These are phyloP conservation scores for Brachypodium distachyon DNA, from an alignment of 202 grass and related monocot genomes.

Conservation along the genomic window DNA sequence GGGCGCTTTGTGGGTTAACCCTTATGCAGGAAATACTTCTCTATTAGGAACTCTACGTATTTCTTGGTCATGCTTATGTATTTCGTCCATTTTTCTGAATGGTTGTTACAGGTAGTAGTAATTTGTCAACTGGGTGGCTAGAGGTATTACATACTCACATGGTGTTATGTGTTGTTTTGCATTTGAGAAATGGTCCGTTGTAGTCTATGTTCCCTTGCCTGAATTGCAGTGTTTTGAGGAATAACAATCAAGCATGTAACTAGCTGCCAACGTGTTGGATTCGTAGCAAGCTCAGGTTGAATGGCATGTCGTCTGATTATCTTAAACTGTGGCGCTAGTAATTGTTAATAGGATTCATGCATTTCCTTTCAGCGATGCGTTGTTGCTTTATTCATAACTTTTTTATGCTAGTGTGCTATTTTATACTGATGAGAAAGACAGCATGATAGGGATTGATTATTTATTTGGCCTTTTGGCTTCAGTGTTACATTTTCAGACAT, in stretches of 20 bases:
- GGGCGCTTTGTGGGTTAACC: background rate
- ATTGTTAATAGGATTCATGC: background rate
- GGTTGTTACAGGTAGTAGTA: background rate
- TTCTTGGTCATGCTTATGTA: background rate
- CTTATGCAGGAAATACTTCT: background rate
- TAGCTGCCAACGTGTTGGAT: background rate
- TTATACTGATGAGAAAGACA: background rate
- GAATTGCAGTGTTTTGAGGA: background rate
- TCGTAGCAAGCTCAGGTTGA: background rate
- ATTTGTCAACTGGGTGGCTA: background rate
- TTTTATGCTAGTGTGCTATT: background rate
- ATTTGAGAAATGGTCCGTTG: background rate
- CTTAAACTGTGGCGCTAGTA: background rate
- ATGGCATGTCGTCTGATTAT: background rate
- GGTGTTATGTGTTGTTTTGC: background rate
- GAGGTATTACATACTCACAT: background rate
- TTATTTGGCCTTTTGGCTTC: conserved; percentile 19
- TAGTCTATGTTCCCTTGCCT: background rate
- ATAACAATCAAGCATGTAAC: background rate
- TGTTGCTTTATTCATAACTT: background rate
- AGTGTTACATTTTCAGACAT: background rate
- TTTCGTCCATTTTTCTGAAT: background rate
- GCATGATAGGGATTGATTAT: background rate
- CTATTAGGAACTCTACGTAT: background rate
- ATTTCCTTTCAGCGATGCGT: background rate